Evolutionary conservation across 1,284 basidiomycete species (phyloP), one percentile per base, ranked within the genome.

Genomic region (Anthracocystis walkeri): DNA sequence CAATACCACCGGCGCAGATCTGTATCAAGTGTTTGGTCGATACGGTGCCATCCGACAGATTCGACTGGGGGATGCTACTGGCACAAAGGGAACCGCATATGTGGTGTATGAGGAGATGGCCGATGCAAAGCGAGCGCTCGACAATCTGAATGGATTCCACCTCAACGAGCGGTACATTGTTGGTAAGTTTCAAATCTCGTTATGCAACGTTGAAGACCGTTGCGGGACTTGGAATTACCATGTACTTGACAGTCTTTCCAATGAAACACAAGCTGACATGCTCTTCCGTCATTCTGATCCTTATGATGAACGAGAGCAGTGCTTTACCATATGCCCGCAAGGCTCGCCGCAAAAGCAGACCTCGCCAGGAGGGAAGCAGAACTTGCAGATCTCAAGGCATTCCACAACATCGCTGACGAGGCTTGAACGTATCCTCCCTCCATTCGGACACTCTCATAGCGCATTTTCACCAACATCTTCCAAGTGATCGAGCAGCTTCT

Each of bases 21-120:
- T 98, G 74, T 98, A 98, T 86, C 96, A 99, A 87, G 89, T 99
- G 65, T 99, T 99, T 84, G 96, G 95, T 60, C 92, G 94, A 72
- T 99, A 99, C 87, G 96, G 96, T 46, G 93, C 93, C 77, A 94
- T 99, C 82, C 91, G 96, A 46, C 96, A 99, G 86, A 92, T 99
- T 78, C 90, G 96, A 60, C 90, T 97, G 76, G 96, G 96, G 50
- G 95, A 91, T 77, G 93, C 95, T 81, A 88, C 70, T 21, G 97
- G 97, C 87, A 93, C 94, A 29, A 93, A 93, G 82, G 96, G 96
- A 21, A 98, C 96, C 12, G 97, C 96, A 0, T 99, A 96, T 83
- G 92, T 99, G 14, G 86, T 86, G 8, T 87, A 82, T 61, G 87
- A 87, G 74, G 87, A 87, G 52, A 83, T 87, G 50, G 80, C 80